Evolutionary conservation across 345 rosid species (phyloP), one percentile per base, ranked within the genome.

Genomic region (Adansonia digitata): DNA sequence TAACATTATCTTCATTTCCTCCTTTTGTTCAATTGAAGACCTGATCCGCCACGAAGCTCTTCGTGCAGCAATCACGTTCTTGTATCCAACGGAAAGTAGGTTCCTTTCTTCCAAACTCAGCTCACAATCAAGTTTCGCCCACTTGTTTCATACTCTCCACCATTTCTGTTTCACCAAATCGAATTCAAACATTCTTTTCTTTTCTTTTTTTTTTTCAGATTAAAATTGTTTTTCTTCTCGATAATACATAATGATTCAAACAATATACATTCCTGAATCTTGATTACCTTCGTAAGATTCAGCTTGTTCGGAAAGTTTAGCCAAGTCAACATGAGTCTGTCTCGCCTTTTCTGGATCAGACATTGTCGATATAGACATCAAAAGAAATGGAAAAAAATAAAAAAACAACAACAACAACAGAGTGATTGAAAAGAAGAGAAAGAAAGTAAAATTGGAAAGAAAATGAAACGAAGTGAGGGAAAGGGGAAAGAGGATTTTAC

Each of bases 21-120:
- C 98, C 84, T 92, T 94, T 83, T 94, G 98, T 80, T 91, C 94
- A 43, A 94, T 94, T 0, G 98, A 94, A 51, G 98, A 92, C 98
- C 92, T 92, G 52, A 94, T 94, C 55, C 98, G 86, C 98, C 98
- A 94, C 0, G 98, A 94, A 51, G 98, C 98, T 56, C 98, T 75
- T 75, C 98, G 80, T 9, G 97, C 97, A 10, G 97, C 97, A 15
- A 94, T 94, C 61, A 94, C 98, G 73, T 91, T 91, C 72, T 94
- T 94, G 88, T 94, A 94, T 13, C 97, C 98, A 26, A 94, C 97
- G 0, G 98, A 94, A 7, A 94, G 90, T 9, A 94, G 91, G 81
- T 94, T 94, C 87, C 98, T 90, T 88, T 95, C 99, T 81, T 95
- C 99, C 46, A 92, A 96, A 0, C 94, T 91, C 43, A 95, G 86